Conservation (phyloP, 441 rosid species). For the Rhodomyrtus psidioides region DNA sequence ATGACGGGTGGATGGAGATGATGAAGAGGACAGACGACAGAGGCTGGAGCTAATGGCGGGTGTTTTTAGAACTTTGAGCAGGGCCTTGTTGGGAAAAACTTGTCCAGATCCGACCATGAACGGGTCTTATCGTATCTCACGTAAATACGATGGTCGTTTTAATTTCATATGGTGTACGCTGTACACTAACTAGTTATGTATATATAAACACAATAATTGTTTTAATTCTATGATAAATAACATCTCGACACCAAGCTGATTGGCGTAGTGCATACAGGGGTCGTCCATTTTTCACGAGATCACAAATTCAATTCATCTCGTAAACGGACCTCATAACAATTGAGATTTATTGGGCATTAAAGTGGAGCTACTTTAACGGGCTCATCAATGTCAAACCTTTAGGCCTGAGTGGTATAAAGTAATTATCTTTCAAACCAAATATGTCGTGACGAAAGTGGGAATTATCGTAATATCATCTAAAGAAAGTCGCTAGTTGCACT, state of each 20-base stretch:
- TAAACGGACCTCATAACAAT: fast-evolving
- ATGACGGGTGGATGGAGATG: not conserved
- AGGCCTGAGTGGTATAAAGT: fast-evolving
- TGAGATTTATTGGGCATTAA: not conserved
- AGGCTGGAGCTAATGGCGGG: not conserved
- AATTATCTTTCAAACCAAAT: not conserved
- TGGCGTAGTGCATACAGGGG: fast-evolving
- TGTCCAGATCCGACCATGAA: not conserved
- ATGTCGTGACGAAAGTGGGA: fast-evolving
- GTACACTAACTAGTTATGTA: too few relatives aligned
- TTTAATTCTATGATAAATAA: not conserved
- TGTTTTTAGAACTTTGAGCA: not conserved
- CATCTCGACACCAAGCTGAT: not conserved
- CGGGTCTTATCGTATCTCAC: not conserved
- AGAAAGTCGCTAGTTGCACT: not conserved
- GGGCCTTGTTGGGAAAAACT: not conserved
- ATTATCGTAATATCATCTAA: not conserved
- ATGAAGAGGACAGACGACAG: not conserved
- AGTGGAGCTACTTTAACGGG: fast-evolving
- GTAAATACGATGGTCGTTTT: not conserved
- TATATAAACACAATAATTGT: not conserved
- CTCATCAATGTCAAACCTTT: not conserved
- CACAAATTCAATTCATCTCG: fast-evolving
- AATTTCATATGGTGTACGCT: too few relatives aligned
- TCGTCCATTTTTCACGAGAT: not conserved